Conservation (phyloP, 2,329 filamentous ascomycete species). For the Eurotiales sp. region DNA sequence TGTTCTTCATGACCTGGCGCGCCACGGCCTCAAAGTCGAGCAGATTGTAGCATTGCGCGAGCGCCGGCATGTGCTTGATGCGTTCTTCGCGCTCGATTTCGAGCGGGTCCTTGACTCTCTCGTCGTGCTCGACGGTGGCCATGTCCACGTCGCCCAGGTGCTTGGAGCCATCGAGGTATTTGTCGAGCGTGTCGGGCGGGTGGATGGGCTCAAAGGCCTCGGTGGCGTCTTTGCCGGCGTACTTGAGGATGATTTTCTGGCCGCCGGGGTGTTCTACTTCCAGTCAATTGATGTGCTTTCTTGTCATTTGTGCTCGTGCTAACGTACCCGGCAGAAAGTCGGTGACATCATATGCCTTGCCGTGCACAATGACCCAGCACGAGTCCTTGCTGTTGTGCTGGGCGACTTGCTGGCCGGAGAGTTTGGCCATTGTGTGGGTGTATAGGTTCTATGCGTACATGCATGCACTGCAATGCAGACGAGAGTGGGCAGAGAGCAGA, state of each 20-base stretch:
- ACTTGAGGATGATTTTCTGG: conserved; percentile 91
- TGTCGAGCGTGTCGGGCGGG: conserved; percentile 79
- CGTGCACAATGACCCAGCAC: conserved; percentile 89
- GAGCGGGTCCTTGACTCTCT: conserved; percentile 64
- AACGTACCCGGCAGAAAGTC: conserved; percentile 70
- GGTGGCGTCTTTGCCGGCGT: conserved; percentile 91
- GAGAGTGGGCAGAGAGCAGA: neutral
- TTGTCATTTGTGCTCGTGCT: conserved; percentile 47
- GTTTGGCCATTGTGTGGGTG: conserved; percentile 20
- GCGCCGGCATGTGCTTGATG: conserved; percentile 68
- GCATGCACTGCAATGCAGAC: neutral
- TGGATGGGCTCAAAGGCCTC: conserved; percentile 88
- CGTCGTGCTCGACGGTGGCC: conserved; percentile 66
- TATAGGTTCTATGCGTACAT: too few species aligned
- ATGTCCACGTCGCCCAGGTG: conserved; percentile 89
- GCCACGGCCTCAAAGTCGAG: conserved; percentile 96
- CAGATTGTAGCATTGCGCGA: conserved; percentile 88
- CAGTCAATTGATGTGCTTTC: conserved; percentile 42
- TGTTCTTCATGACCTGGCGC: conserved; percentile 86
- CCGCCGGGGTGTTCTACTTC: conserved; percentile 76
- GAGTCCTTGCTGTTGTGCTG: conserved; percentile 78
- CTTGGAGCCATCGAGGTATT: conserved; percentile 78
- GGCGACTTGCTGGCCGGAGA: conserved; percentile 57
- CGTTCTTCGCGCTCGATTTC: conserved; percentile 72
- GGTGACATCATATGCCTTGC: conserved; percentile 85